Base-by-base conservation (phyloP, 2,329 filamentous ascomycete species). In the Sphaerulina populicola region DNA sequence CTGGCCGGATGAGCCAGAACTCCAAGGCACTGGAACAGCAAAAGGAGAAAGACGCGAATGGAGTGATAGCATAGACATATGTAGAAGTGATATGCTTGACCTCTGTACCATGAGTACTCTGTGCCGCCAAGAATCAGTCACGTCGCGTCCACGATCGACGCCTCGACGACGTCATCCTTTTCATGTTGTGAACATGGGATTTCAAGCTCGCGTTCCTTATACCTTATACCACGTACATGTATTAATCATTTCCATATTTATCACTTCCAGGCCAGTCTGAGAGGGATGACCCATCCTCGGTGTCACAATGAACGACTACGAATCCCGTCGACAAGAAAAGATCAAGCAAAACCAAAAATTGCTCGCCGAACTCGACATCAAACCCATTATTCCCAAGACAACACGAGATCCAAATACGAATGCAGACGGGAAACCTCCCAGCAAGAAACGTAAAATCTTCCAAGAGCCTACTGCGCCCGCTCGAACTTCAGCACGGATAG, bases 331-430 rank as follows among this genome's bases (percentile, higher is more conserved):
- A 2, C 64, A 68, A 6, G 70, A 68, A 11, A 77, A 77, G 55
- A 76, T 79, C 57, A 69, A 70, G 54, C 68, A 71, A 8, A 78
- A 78, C 56, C 66, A 74, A 57, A 70, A 67, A 7, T 66, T 78
- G 1, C 64, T 78, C 3, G 68, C 69, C 43, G 68, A 73, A 36
- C 70, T 78, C 12, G 71, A 74, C 9, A 69, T 78, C 44, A 67
- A 64, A 46, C 54, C 63, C 8, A 40, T 64, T 18, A 41, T 57
- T 36, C 47, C 60, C 1, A 53, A 55, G 27, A 36, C 40, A 40
- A 48, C 14, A 6, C 54, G 55, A 30, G 18, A 1, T 18, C 2
- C 18, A 18, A 18, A 18, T 18, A 18, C 18, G 4, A 59, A 57
- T 50, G 38, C 51, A 36, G 50, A 57, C 31, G 35, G 44, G 44